These are phyloP conservation scores for Lojkania enalia DNA, from an alignment of 2,329 filamentous ascomycete species.

Conservation along the genomic window DNA sequence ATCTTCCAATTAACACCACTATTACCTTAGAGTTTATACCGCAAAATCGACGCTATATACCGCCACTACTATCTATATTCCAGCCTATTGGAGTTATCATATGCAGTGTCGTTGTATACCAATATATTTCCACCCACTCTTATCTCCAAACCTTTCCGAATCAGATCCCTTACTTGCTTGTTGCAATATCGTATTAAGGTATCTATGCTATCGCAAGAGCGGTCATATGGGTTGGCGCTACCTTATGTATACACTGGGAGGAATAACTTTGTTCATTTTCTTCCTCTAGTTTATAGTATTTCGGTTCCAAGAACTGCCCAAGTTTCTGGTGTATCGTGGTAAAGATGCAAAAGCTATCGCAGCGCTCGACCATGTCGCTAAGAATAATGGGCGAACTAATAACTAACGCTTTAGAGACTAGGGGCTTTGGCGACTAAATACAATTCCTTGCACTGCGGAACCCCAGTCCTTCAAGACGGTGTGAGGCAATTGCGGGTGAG, in stretches of 20 bases:
- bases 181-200: constrained; percentile 45
- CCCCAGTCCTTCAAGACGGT: constrained; percentile 37
- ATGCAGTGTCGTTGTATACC: constrained; percentile 56
- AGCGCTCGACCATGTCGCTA: constrained; percentile 43
- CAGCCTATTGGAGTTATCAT: constrained; percentile 60
- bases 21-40: constrained; percentile 62
- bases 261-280: constrained; percentile 49
- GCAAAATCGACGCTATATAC: constrained; percentile 55
- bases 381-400: constrained; percentile 46
- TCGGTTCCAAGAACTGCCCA: constrained; percentile 61
- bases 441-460: constrained; percentile 21
- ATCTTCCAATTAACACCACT: constrained; percentile 60
- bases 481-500: constrained; percentile 34
- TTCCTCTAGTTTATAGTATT: constrained; percentile 59
- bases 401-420: constrained; percentile 42
- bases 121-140: constrained; percentile 56
- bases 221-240: constrained; percentile 54
- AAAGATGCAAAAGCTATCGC: constrained; percentile 56
- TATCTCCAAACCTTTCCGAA: constrained; percentile 58
- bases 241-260: constrained; percentile 47
- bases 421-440: constrained; percentile 40
- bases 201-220: constrained; percentile 41
- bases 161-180: constrained; percentile 46
- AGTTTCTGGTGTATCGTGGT: constrained; percentile 60
- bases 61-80: constrained; percentile 58